Conservation (phyloP, 257 asterid genomes). For the Petunia axillaris region DNA sequence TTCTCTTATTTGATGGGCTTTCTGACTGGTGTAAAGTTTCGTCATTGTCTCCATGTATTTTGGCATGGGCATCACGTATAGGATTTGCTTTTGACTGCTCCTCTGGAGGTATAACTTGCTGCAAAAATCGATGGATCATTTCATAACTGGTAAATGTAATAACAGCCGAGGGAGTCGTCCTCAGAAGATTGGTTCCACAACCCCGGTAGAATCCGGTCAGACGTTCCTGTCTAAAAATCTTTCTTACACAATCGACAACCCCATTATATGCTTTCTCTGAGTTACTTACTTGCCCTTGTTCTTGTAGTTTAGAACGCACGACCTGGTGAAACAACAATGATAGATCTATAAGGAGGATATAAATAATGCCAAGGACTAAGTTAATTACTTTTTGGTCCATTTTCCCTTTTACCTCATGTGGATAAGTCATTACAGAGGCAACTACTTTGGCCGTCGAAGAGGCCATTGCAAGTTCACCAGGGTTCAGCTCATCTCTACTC, state of each 20-base stretch:
- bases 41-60: slow-evolving; percentile 35
- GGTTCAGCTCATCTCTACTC: slow-evolving; percentile 51
- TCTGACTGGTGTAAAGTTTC: slow-evolving; percentile 40
- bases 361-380: not conserved
- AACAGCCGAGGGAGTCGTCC: slow-evolving; percentile 94
- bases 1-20: slow-evolving; percentile 50
- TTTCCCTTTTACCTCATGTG: slow-evolving; percentile 76
- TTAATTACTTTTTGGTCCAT: not conserved
- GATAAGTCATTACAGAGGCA: slow-evolving; percentile 90
- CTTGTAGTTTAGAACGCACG: slow-evolving; percentile 93
- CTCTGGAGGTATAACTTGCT: slow-evolving; percentile 49
- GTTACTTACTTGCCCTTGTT: slow-evolving; percentile 74
- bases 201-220: slow-evolving; percentile 87
- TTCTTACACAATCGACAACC: slow-evolving; percentile 74
- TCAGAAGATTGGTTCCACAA: slow-evolving; percentile 88
- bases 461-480: slow-evolving; percentile 82
- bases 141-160: slow-evolving; percentile 92
- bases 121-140: slow-evolving; percentile 75
- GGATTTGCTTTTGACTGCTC: slow-evolving; percentile 41
- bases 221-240: slow-evolving; percentile 70
- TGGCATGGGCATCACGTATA: slow-evolving; percentile 43
- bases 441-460: slow-evolving; percentile 76
- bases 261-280: slow-evolving; percentile 64
- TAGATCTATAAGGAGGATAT: not conserved
- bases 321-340: slow-evolving; percentile 49